Evolutionary conservation across 768 basidiomycete genomes (phyloP), one percentile per base, ranked within the genome.

Genomic region (Phanerodontia chrysosporium): DNA sequence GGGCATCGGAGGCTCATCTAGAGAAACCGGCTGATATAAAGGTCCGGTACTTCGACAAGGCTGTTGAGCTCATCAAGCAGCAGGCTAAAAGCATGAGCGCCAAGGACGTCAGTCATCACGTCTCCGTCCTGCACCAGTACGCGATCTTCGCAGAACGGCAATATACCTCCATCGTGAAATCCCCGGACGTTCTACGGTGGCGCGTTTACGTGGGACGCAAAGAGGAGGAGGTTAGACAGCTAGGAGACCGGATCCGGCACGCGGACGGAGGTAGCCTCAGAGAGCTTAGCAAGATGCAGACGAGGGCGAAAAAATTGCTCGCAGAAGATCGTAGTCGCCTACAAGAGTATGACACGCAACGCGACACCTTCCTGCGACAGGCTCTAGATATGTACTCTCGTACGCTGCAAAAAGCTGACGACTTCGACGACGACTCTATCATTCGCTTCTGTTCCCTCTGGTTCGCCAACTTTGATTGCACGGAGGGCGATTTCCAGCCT

Each of bases 61-160:
- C 94, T 0, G 76, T 79, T 2, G 48, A 64, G 1, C 65, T 78
- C 28, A 66, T 77, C 42, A 45, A 58, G 27, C 51, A 65, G 29
- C 25, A 61, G 0, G 24, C 24, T 30, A 21, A 1, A 2, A 29
- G 9, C 10, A 21, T 32, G 14, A 24, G n/a, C 27, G 13, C 44
- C 61, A 60, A 8, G 45, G 63, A 13, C 51, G 58, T 13, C 22
- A 59, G 2, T 46, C 45, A 3, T 6, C 60, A 58, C 25, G 60
- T 58, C 2, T 78, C 77, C 10, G 80, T 95, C 30, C 92, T 83
- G 69, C 85, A 87, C 60, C 82, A 90, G 65, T 98, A 85, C 69
- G 97, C 96, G 0, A 78, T 81, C 25, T 98, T 98, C 66, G 91
- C 95, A 0, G 94, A 98, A 66, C 78, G 80, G 13, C 95, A 98